Evolutionary conservation across 805 yeast genomes (phyloP), one percentile per base, ranked within the genome.

Genomic region (Yarrowia osloensis): DNA sequence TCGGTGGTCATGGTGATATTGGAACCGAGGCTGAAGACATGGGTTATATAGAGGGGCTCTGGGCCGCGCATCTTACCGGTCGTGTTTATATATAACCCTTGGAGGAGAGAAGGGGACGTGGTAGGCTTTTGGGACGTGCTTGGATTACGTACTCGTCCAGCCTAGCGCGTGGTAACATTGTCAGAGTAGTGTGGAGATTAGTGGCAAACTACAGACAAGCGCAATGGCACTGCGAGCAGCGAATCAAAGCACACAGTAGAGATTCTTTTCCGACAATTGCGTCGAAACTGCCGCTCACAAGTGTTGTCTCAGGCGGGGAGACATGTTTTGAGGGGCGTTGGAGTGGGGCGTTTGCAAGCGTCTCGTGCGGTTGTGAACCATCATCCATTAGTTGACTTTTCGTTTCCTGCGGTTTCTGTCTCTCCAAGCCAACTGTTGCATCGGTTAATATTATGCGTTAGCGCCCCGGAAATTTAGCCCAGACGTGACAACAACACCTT

Each of bases 131-230:
- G 28, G n/a, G n/a, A 22, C 28, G 54, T 49, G 54, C 54, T 19
- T 28, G 33, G 54, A 49, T 49, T 49, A 29, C 37, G 54, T 26
- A 29, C 54, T 49, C 33, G 44, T 4, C 15, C 5, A 21, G 42
- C 21, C 44, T 42, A 42, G 26, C 33, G 35, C 7, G 35, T 29
- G 54, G 54, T 49, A 29, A 49, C 54, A 49, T 49, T 49, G 54
- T n/a, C 47, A 22, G 47, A 22, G 47, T 42, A 22, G 44, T 40
- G 44, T 40, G 44, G 44, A 40, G 24, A 40, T 21, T 19, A 19
- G 49, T 44, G 29, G 26, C 12, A 33, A 33, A 5, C 35, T 15
- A 33, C 17, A 9, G 35, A 33, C 35, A 33, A 33, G 35, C 15
- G 11, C 15, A 33, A 33, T 28, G 31, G 31, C 31, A 28, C 31